Evolutionary conservation across 2,329 filamentous ascomycete genomes (phyloP), one percentile per base, ranked within the genome.

Genomic region (Trichophyton schoenleinii): DNA sequence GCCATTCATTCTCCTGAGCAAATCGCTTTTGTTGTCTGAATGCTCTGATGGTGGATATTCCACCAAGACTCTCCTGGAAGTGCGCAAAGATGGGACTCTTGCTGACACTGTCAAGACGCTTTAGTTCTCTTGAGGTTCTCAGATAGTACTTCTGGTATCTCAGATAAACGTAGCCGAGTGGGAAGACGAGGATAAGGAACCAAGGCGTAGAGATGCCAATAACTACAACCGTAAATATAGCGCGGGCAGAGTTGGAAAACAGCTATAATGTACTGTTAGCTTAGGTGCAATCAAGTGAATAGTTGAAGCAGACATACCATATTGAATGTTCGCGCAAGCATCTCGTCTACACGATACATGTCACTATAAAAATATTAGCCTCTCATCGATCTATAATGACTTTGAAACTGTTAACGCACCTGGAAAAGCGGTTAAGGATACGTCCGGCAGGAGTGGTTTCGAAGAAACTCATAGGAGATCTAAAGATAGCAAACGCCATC

Each of bases 391-490:
- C 57, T 42, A 28, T 28, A n/a, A 2, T 8, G 58, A 44, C 2
- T 9, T 61, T 36, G 57, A 28, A 36, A 60, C 46, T 41, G 48
- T 48, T 36, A 57, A 77, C 83, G 65, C 74, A 88, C 86, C 87
- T 95, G 15, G 92, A 97, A 74, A 99, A 99, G 60, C 94, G 83
- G 73, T 99, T 99, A 63, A 99, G 79, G 69, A 99, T 96, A 62
- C 95, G 86, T n/a, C 94, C 94, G 64, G 91, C 87, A 2, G 94
- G 94, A 1, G 94, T 99, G 0, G 91, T 96, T 73, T 99, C 95
- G 68, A 99, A 99, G 77, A 99, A 99, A 68, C 86, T 94, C 94
- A 99, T 99, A 60, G 94, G 95, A 42, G 91, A 95, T 67, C 94
- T 84, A 81, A 99, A 99, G 68, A 97, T 96, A 18, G 94, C 91